Evolutionary conservation across 768 basidiomycete species (phyloP).

Genomic region (Podaxis carcinomalis): DNA sequence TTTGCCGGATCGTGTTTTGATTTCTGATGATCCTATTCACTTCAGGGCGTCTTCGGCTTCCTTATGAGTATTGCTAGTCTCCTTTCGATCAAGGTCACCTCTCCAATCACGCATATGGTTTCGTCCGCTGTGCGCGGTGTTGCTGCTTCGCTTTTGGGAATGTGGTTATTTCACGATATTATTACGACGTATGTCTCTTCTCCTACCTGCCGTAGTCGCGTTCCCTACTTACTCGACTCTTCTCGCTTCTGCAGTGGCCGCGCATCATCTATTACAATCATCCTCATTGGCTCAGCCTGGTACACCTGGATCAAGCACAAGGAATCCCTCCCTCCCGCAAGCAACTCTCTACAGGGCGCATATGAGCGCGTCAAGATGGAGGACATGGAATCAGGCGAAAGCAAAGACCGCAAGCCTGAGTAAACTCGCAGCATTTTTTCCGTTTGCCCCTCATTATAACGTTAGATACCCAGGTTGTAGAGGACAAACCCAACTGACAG

Average conservation of each 20-base stretch:
- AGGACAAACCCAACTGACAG: not conserved
- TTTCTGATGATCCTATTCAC: not conserved
- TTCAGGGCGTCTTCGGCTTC: slow-evolving; percentile 83
- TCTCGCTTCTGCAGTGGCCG: slow-evolving; percentile 54
- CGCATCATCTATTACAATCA: slow-evolving; percentile 72
- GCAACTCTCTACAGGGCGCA: slow-evolving; percentile 18
- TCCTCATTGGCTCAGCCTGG: slow-evolving; percentile 76
- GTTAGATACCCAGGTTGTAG: not conserved
- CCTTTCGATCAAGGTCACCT: slow-evolving; percentile 95
- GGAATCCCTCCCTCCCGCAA: slow-evolving; percentile 45
- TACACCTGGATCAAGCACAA: slow-evolving; percentile 88
- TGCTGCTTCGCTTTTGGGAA: slow-evolving; percentile 78
- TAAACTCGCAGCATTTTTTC: not conserved
- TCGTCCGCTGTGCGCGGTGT: slow-evolving; percentile 95
- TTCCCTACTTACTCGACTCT: not conserved
- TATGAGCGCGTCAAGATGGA: slow-evolving; percentile 67
- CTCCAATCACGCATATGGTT: slow-evolving; percentile 96
- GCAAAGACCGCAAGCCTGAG: slow-evolving; percentile 8
- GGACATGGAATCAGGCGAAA: slow-evolving; percentile 52
- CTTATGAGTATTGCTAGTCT: slow-evolving; percentile 91
- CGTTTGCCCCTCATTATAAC: not conserved
- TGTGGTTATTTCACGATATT: slow-evolving; percentile 77
- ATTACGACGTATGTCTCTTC: slow-evolving; percentile 61
- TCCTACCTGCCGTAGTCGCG: not conserved
- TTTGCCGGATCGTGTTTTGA: not conserved